phyloP scores from a whole-genome alignment of 2,329 filamentous ascomycete species.

The Pyricularia sp. region DNA sequence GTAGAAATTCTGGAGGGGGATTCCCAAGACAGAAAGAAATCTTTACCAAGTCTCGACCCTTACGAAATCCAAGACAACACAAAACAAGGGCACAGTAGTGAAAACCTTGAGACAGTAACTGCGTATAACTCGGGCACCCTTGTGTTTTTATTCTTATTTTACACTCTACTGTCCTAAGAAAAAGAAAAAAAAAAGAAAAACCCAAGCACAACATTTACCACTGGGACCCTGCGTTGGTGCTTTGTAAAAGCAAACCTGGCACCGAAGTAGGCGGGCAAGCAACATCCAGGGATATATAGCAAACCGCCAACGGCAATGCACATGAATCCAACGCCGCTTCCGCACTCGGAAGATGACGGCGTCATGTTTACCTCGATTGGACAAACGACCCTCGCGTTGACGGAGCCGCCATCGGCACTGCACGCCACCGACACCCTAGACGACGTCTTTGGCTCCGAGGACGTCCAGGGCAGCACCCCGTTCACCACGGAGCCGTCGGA shows the following conservation, averaged over 20 bases:
- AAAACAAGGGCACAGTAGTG: not conserved
- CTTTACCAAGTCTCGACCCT: not conserved
- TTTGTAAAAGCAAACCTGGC: not conserved
- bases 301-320: constrained; percentile 8
- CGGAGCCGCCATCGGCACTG: not conserved
- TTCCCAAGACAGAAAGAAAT: not conserved
- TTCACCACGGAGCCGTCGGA: constrained; percentile 38
- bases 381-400: not conserved
- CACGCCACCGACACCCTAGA: constrained; percentile 9
- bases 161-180: not conserved
- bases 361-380: not conserved
- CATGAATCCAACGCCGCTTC: constrained; percentile 10
- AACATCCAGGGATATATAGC: not conserved
- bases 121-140: not conserved
- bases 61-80: not conserved
- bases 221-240: not conserved
- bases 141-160: not conserved
- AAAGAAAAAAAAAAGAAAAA: no score
- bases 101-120: not conserved
- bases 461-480: not conserved
- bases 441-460: constrained; percentile 13
- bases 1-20: not conserved
- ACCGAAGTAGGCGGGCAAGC: not conserved
- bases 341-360: constrained; percentile 8
- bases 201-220: not conserved